Evolutionary conservation across 2,329 filamentous ascomycete genomes (phyloP), one percentile per base, ranked within the genome.

Genomic region (Fusarium irregulare): DNA sequence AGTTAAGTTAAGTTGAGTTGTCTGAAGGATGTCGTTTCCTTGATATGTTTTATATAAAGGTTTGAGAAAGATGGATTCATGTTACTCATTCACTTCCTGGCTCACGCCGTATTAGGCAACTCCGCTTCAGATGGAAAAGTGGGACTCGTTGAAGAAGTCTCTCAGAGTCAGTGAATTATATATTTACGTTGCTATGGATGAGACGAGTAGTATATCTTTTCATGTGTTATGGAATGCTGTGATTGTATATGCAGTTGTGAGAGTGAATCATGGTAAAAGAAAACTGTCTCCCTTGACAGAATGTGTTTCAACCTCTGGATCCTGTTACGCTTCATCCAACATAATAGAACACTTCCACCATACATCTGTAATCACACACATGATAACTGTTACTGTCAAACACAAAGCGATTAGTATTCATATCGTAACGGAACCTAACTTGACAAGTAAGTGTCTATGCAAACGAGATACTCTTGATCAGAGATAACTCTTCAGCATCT

Each of bases 121-220:
- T 78, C 76, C 77, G 76, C 71, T 49, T 30, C 20, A 37, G 27
- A 55, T 46, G 37, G 45, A 37, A 28, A 48, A 51, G 67, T 71
- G 67, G 54, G 58, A 18, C 46, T 57, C 16, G 18, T 32, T 4
- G 14, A 66, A 21, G 20, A 18, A 28, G 32, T 27, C 34, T 51
- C 32, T 25, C 10, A 2, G 8, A 20, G 21, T 11, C 14, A 10
- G 18, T 20, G 13, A 40, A 20, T n/a, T 20, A 21, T 1, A 27
- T 28, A 9, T 28, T 8, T 14, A 47, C 5, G 23, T 27, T 28
- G 21, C 7, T 14, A 16, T 56, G 18, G 23, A 37, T 7, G 16
- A 23, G 27, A 23, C 12, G 4, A 27, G 12, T 2, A 56, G 4
- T 6, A 4, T 16, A 13, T 41, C 18, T 12, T 23, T 10, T 8